Percentiles rank a stretch among this genome's conserved stretches.
Evolutionary conservation across 208 protist species (phyloP).

Genomic region (Crithidia sp.): DNA sequence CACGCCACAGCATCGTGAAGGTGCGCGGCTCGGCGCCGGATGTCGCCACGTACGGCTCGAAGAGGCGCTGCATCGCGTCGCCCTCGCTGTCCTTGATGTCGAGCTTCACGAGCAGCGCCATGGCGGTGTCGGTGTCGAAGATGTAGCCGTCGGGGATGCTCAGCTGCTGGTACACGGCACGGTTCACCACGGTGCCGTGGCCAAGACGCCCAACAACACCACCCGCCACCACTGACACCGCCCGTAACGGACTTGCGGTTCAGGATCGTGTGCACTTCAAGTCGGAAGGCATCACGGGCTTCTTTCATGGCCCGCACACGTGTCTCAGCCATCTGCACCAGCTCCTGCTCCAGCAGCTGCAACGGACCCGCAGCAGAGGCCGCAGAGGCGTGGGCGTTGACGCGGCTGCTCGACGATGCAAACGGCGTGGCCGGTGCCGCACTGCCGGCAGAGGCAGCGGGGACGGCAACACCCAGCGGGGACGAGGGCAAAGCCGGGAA

Average conservation of each 20-base stretch:
- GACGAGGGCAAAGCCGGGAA: neutral
- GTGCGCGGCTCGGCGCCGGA: constrained; percentile 61
- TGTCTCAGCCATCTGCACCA: constrained; percentile 32
- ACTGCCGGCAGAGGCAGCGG: no score
- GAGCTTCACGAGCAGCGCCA: constrained; percentile 35
- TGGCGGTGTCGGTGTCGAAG: constrained; percentile 36
- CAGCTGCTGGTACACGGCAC: constrained; percentile 24
- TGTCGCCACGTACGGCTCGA: constrained; percentile 64
- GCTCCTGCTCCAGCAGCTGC: constrained; percentile 43
- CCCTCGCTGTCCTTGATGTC: constrained; percentile 36
- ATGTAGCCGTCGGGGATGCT: constrained; percentile 34
- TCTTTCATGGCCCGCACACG: constrained; percentile 32
- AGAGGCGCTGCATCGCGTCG: constrained; percentile 44
- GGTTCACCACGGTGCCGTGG: neutral
- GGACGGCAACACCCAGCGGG: no score
- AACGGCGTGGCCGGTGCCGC: neutral
- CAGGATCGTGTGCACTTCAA: constrained; percentile 20
- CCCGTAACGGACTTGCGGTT: constrained; percentile 3
- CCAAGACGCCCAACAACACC: neutral
- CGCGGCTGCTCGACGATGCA: constrained; percentile 12
- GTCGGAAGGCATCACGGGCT: constrained; percentile 27
- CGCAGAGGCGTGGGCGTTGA: neutral
- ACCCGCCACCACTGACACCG: neutral
- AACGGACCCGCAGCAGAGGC: constrained; percentile 10
- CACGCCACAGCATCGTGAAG: constrained; percentile 78